Conservation (phyloP, 345 rosid species). For the Limnanthes douglasii region DNA sequence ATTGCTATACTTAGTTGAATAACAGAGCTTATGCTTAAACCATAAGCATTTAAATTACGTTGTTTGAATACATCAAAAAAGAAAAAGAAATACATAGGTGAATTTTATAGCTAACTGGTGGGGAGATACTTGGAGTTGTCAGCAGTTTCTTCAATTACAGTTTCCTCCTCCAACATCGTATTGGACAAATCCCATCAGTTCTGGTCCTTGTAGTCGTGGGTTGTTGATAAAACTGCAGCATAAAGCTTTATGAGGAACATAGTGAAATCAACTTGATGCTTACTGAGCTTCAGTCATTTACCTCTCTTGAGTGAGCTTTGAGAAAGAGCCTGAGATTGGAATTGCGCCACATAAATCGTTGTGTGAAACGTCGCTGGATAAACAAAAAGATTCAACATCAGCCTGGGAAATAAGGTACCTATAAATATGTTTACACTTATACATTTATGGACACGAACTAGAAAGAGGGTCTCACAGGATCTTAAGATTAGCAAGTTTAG, state of each 20-base stretch:
- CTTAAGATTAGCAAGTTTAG: slow-evolving; percentile 40
- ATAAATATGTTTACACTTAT: no score
- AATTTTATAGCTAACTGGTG: no score
- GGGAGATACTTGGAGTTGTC: no score
- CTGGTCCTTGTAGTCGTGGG: slow-evolving; percentile 57
- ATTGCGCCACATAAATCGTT: slow-evolving; percentile 66
- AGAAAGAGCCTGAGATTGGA: slow-evolving; percentile 47
- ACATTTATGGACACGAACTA: not conserved
- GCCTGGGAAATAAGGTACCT: no score
- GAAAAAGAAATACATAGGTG: no score
- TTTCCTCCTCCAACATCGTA: slow-evolving; percentile 32
- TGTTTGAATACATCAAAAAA: no score
- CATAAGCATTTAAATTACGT: no score
- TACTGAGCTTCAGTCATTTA: slow-evolving; percentile 3
- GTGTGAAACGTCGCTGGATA: slow-evolving; percentile 45
- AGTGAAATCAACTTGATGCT: not conserved
- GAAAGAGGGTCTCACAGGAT: slow-evolving; percentile 27
- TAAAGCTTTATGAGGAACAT: not conserved
- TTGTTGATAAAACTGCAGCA: slow-evolving; percentile 37
- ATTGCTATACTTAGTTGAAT: no score
- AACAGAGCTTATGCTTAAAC: no score
- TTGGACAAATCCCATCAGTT: slow-evolving; percentile 65
- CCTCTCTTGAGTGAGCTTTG: slow-evolving; percentile 58
- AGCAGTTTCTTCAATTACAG: no score
- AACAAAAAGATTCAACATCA: no score